Evolutionary conservation across 2,329 filamentous ascomycete species (phyloP).

Genomic region (Diaporthe australafricana): DNA sequence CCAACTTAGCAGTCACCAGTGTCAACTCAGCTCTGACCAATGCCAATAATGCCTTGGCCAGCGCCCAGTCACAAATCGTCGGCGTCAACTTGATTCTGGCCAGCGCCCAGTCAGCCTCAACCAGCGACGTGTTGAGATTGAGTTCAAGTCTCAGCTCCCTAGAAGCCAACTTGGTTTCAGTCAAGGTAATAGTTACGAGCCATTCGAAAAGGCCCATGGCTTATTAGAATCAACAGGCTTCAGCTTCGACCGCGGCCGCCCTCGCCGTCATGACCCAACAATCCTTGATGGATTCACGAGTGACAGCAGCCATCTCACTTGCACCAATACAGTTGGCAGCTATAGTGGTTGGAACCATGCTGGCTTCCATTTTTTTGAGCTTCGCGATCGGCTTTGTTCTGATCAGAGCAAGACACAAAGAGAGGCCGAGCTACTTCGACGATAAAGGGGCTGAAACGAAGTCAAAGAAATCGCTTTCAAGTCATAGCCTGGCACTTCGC

Average conservation of each 20-base stretch:
- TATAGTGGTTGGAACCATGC: constrained; percentile 2
- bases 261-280: constrained; percentile 8
- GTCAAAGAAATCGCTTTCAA: not conserved
- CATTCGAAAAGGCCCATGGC: not conserved
- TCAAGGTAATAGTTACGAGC: not conserved
- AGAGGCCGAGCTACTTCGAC: not conserved
- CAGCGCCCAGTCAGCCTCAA: constrained; percentile 4
- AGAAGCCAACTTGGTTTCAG: constrained; percentile 12
- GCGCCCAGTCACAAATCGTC: constrained; percentile 1
- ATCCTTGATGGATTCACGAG: not conserved
- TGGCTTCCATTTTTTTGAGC: not conserved
- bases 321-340: not conserved
- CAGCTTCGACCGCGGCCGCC: constrained; percentile 2
- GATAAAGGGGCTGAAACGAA: not conserved
- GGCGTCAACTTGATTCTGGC: constrained; percentile 1
- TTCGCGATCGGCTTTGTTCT: constrained; percentile 1
- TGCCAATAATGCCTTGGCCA: constrained; percentile 2
- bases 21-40: constrained; percentile 5
- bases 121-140: constrained; percentile 10
- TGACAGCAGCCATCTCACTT: not conserved
- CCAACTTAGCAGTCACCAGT: constrained; percentile 15
- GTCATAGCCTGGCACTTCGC: not conserved
- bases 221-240: not conserved
- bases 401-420: constrained; percentile 1
- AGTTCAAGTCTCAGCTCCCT: constrained; percentile 19